These are phyloP conservation scores for Balansia obtecta DNA, from an alignment of 2,329 filamentous ascomycete species.

Conservation along the genomic window DNA sequence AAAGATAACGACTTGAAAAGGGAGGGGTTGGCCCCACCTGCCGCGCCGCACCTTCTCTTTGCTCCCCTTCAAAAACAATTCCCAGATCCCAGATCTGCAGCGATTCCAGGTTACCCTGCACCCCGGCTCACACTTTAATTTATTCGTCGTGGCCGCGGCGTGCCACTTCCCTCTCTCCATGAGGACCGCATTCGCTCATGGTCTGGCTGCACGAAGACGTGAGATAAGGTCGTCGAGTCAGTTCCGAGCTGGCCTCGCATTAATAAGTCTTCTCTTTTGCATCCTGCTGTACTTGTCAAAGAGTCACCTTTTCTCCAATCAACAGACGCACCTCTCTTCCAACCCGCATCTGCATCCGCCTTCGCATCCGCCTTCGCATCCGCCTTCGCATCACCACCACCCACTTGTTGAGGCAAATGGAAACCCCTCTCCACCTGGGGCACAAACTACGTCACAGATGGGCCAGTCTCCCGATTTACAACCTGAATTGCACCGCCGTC, in stretches of 20 bases:
- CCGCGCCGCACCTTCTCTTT: not conserved
- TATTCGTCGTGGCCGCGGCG: not conserved
- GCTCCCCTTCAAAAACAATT: not conserved
- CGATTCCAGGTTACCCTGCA: not conserved
- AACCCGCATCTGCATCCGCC: no score
- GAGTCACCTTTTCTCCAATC: constrained; percentile 3
- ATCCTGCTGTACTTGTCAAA: constrained; percentile 8
- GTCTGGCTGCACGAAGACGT: constrained; percentile 9
- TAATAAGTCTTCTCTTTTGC: constrained; percentile 7
- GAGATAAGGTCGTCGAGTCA: constrained; percentile 8
- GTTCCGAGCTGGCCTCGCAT: constrained; percentile 9
- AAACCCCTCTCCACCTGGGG: not conserved
- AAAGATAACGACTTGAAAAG: no score
- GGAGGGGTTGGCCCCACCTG: not conserved
- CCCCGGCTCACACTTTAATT: not conserved
- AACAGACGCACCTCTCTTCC: not conserved
- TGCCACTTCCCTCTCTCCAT: constrained; percentile 2
- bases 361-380: no score
- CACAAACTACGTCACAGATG: not conserved
- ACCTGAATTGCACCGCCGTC: not conserved
- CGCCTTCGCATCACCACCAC: no score
- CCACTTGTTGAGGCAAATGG: not conserved
- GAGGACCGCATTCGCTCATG: constrained; percentile 3
- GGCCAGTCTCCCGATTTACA: not conserved
- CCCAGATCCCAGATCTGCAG: no score